phyloP scores from a whole-genome alignment of 176 grass and related monocot species.

The Oryza longistaminata region DNA sequence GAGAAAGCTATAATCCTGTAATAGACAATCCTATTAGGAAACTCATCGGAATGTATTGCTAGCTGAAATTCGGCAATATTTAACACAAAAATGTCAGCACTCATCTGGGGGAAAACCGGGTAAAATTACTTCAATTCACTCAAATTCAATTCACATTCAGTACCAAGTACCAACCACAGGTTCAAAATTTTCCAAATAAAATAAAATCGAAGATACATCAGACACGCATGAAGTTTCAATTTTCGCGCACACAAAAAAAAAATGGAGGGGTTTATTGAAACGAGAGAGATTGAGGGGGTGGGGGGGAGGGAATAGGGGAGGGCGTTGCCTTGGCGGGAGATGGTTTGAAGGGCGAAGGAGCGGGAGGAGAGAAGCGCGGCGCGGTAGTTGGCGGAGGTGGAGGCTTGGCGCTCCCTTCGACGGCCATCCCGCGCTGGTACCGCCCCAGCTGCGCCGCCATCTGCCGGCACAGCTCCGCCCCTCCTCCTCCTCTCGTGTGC shows the following conservation, averaged over 20 bases:
- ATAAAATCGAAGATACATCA: neutral
- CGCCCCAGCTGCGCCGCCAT: slow-evolving; percentile 23
- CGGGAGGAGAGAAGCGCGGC: slow-evolving; percentile 33
- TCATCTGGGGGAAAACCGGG: neutral
- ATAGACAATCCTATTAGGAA: no score
- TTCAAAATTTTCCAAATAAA: neutral
- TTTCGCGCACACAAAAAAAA: no score
- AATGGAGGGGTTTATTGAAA: neutral
- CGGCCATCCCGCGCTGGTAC: slow-evolving; percentile 21
- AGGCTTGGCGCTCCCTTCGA: slow-evolving; percentile 15
- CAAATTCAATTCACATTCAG: neutral
- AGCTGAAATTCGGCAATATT: no score
- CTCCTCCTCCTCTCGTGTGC: neutral
- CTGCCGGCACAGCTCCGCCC: neutral
- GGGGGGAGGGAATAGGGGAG: neutral
- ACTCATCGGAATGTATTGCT: no score
- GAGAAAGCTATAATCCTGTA: no score
- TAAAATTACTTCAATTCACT: neutral
- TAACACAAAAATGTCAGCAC: neutral
- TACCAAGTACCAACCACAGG: neutral
- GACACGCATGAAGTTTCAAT: no score
- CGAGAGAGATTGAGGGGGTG: neutral
- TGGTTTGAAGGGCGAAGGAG: slow-evolving; percentile 18
- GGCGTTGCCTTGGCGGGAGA: slow-evolving; percentile 41
- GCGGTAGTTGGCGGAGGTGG: slow-evolving; percentile 32